Percentiles rank a stretch among this genome's conserved stretches.
Conservation (phyloP, 495 filamentous ascomycete species). For the Poronia punctata region DNA sequence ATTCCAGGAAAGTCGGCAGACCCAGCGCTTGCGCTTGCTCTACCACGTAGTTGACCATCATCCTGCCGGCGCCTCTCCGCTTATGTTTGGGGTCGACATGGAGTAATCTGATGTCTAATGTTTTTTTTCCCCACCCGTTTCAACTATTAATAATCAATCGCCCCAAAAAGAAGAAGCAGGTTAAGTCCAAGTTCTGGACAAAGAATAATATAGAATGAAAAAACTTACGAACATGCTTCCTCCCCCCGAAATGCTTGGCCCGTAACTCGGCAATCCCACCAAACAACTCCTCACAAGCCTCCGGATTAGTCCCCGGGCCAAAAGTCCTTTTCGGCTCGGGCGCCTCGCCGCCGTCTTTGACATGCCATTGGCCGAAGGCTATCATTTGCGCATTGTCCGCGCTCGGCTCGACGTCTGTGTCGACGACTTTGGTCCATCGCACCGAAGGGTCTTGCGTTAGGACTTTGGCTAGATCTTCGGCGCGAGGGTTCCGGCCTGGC, state of each 20-base stretch:
- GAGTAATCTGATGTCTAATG: constrained; percentile 18
- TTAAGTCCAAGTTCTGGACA: background rate
- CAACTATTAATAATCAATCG: too few species aligned
- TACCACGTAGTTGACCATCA: constrained; percentile 16
- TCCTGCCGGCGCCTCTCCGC: constrained; percentile 17
- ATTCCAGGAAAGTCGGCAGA: constrained; percentile 23
- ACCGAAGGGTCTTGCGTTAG: constrained; percentile 15
- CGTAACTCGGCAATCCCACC: constrained; percentile 10
- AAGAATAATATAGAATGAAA: background rate
- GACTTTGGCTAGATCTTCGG: constrained; percentile 13
- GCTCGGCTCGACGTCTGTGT: constrained; percentile 20
- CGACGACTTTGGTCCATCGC: constrained; percentile 28
- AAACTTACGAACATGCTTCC: constrained; percentile 18
- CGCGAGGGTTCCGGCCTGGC: constrained; percentile 11
- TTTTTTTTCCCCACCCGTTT: background rate
- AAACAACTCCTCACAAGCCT: constrained; percentile 28
- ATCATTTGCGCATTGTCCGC: constrained; percentile 21
- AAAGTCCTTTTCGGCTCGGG: constrained; percentile 13
- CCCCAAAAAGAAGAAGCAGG: background rate
- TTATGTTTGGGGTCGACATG: constrained; percentile 21
- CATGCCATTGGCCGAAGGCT: constrained; percentile 31
- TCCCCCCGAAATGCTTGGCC: constrained; percentile 12
- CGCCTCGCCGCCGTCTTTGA: constrained; percentile 15
- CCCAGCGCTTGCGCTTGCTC: constrained; percentile 17
- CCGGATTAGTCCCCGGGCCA: constrained; percentile 18